Evolutionary conservation across 192 early-diverging fungal species (phyloP), one percentile per base, ranked within the genome.

Genomic region (Cladochytrium replicatum): DNA sequence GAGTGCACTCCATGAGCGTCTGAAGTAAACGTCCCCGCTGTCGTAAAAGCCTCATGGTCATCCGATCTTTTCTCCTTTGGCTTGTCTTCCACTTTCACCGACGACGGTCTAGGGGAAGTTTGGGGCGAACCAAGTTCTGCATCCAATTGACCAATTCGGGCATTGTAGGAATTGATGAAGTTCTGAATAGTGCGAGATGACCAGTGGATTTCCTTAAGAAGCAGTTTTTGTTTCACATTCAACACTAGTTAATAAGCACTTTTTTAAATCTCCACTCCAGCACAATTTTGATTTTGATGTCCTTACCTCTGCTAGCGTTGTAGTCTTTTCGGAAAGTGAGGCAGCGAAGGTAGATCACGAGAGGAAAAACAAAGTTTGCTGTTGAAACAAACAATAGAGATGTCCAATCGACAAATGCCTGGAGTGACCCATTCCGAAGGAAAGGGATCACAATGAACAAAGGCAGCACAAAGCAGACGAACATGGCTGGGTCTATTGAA

Each of bases 321-420:
- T 72, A 72, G 13, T 53, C 52, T 24, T 57, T 39, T 21, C 73
- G 57, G 51, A 78, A 78, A 28, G 41, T 4, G 8, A 71, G 22
- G 46, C 75, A 78, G 39, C 68, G 56, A 39, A 78, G 32, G 48
- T 74, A 78, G 41, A 78, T 77, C 9, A 77, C 17, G 7, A 76
- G 50, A 0, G 75, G 75, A 46, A 78, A 58, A 6, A 78, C 59
- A 49, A 71, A 78, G 49, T 78, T 78, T 8, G 73, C 69, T 3
- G 71, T 60, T 4, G 57, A 57, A 4, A 77, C 66, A 46, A 76
- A 70, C 9, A 78, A 15, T 29, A 74, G 46, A 1, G 67, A 70
- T 4, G 69, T 75, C 74, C 74, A 78, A 8, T 38, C 61, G 28
- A 69, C 60, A 55, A 78, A 69, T 0, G 28, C 17, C 30, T 48